Evolutionary conservation across 1,284 basidiomycete genomes (phyloP).

Genomic region (Cerioporus squamosus): DNA sequence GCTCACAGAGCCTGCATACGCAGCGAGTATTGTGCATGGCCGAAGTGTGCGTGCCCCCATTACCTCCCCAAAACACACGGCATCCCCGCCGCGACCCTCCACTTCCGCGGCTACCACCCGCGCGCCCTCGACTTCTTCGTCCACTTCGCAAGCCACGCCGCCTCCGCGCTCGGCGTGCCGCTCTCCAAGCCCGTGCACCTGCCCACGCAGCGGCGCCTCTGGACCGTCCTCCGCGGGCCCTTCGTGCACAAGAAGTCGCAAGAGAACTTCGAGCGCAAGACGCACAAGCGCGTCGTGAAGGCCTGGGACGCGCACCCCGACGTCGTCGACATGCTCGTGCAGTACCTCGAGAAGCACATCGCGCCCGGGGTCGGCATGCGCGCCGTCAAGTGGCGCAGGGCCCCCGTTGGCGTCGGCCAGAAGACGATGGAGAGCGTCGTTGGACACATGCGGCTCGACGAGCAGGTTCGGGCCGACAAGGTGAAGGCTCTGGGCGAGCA

Average conservation of each 20-base stretch:
- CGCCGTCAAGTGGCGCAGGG: conserved; percentile 49
- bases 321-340: conserved; percentile 83
- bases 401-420: conserved; percentile 68
- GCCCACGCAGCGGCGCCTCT: conserved; percentile 80
- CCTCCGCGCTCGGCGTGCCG: conserved; percentile 85
- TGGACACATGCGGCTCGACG: conserved; percentile 29
- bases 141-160: conserved; percentile 87
- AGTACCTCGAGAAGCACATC: conserved; percentile 19
- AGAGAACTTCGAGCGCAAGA: conserved; percentile 92
- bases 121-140: conserved; percentile 79
- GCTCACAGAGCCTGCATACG: conserved; percentile 22
- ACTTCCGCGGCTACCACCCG: conserved; percentile 74
- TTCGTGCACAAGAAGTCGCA: conserved; percentile 96
- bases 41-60: conserved; percentile 55
- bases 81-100: conserved; percentile 84
- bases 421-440: conserved; percentile 45
- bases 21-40: conserved; percentile 58
- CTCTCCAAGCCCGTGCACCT: conserved; percentile 71
- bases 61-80: conserved; percentile 68
- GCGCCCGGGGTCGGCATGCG: too few relatives aligned
- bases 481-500: conserved; percentile 41
- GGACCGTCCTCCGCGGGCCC: conserved; percentile 87
- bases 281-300: conserved; percentile 87
- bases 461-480: conserved; percentile 15
- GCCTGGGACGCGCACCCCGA: conserved; percentile 87